Base-by-base conservation (phyloP, 129 eudicot genomes). In the Artemisia tridentata region DNA sequence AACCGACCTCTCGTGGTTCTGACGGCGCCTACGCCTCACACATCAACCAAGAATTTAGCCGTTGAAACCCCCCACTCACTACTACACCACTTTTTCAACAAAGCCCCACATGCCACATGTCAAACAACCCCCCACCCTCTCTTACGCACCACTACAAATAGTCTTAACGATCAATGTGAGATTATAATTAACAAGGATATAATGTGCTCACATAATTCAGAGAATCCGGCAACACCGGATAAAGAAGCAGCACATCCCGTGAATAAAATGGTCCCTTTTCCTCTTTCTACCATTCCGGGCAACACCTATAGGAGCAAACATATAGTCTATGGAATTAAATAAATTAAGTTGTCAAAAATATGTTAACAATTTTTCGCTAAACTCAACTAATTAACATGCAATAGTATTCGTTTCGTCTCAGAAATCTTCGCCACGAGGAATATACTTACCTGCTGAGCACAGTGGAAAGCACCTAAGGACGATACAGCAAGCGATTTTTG, bases 241-340 rank as follows among this genome's bases (percentile, higher is more conserved):
- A 91, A 74, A 8, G 97, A 91, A 67, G 96, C 97, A 5, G 88
- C 77, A 63, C 97, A 91, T 20, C 97, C 97, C 13, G 92, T 85
- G 86, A 88, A 91, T 8, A 91, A 80, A 72, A 91, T 87, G 63
- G 97, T 91, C 74, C 97, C 96, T 78, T 74, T 84, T 29, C 96
- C 92, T 75, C 90, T 84, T 63, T 85, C 92, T 64, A 85, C 92
- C 97, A 91, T 91, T 34, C 92, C 88, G 2, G 96, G 96, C 70
- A 91, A 62, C 65, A 91, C 97, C 97, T 91, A 20, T 11, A 45
- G 6, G 43, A 4, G 63, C 47, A 12, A 15, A 14, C 8, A 7
- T 7, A 11, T 17, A 21, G 38, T 29, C 51, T 12, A 2, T 29
- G 12, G 5, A 62, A 31, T 29, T 62, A 17, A 63, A 63, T 6